Evolutionary conservation across 306 rosid genomes (phyloP), one percentile per base, ranked within the genome.

Genomic region (Luffa aegyptiaca): DNA sequence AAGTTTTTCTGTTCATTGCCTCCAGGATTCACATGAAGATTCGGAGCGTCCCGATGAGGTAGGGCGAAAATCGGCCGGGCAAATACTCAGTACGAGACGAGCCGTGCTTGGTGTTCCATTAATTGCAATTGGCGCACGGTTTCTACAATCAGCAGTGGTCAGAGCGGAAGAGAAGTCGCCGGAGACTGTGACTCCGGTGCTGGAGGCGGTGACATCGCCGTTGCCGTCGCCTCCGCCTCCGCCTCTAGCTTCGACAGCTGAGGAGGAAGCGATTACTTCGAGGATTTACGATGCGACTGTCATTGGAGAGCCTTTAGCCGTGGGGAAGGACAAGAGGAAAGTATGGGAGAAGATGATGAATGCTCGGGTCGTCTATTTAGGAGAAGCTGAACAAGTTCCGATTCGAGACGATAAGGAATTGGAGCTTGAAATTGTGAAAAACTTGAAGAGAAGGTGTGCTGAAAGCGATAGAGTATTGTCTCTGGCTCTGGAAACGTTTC

Each of bases 381-480:
- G 98, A 20, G 98, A 94, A 84, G 97, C 98, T 10, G 98, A 94
- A 66, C 97, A 86, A 81, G 98, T 94, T 78, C 98, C 98, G 16
- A 86, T 92, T 79, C 89, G 88, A 8, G 98, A 94, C 75, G 98
- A 92, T 63, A 90, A 85, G 86, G 98, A 92, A 77, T 90, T 94
- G 90, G 97, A 91, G 92, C 87, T 92, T 3, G 93, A 92, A 71
- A 90, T 94, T 65, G 92, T 94, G 62, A 92, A 82, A 87, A 91
- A 87, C 55, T 82, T 94, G 90, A 81, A 82, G 63, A 91, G 74
- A 46, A 83, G 90, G 42, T 92, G 98, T 31, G 59, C 57, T 18
- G 96, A 90, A 80, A 83, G 70, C 41, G 97, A 87, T 0, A 87
- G 88, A 76, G 81, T 82, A 4, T 64, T 94, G 76, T 87, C 98